Evolutionary conservation across 345 rosid species (phyloP), one percentile per base, ranked within the genome.

Genomic region (Rhodamnia rubescens): DNA sequence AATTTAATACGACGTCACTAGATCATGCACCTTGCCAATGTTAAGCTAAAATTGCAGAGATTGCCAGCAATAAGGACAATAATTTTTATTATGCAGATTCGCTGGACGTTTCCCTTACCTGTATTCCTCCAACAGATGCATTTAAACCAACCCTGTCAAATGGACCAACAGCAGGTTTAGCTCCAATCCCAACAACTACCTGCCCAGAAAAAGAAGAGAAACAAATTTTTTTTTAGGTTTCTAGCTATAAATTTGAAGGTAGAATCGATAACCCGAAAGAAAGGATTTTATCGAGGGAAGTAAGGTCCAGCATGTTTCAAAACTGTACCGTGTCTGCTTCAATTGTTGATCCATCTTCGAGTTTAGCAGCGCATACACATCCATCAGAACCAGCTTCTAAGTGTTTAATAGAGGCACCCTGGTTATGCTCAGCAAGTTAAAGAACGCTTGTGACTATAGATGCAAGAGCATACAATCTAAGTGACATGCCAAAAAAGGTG

Each of bases 181-280:
- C 98, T 89, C 98, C 98, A 88, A 97, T 95, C 36, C 99, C 99
- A 80, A 97, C 90, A 84, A 97, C 86, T 32, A 94, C 91, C 99
- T 95, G 92, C 85, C 88, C 24, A 86, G 58, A 53, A 58, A 56
- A 53, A 29, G 55, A 49, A 90, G 59, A 21, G 53, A 14, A 50
- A 53, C 44, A 52, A 64, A 21, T 52, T 40, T 12, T 59, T 16
- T 29, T 36, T 36, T 42, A n/a, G 81, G 47, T 22, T 83, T 42
- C 50, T 82, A 69, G 78, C 78, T 4, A 32, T 18, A 18, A 69
- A 32, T 69, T 69, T 36, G 78, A 36, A 69, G 47, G 47, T 18
- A 36, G 12, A 8, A 36, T 69, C 7, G 1, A 69, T 36, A 69
- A 18, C 24, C 78, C 42, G 13, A 69, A 69, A 69, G 13, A 69